These are phyloP conservation scores for Monilinia laxa DNA, from an alignment of 2,329 filamentous ascomycete genomes.

Conservation along the genomic window DNA sequence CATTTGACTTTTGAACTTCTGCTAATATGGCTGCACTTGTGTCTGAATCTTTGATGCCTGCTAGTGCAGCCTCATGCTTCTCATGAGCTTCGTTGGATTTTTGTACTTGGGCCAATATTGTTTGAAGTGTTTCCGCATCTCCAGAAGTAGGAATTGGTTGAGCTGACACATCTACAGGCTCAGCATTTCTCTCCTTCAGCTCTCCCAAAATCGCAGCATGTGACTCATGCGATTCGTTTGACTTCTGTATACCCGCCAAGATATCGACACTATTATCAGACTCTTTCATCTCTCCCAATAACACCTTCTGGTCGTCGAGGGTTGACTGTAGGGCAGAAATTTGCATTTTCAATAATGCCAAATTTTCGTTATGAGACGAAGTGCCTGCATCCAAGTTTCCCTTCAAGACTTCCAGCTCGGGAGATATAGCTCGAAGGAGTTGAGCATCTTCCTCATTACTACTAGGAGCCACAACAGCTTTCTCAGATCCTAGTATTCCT, in stretches of 20 bases:
- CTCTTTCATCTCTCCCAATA: conserved; percentile 32
- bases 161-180: background rate
- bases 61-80: conserved; percentile 25
- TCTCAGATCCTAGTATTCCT: background rate
- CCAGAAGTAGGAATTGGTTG: background rate
- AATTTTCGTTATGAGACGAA: conserved; percentile 26
- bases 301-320: conserved; percentile 30
- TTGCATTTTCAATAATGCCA: conserved; percentile 29
- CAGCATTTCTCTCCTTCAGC: conserved; percentile 24
- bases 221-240: conserved; percentile 34
- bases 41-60: conserved; percentile 24
- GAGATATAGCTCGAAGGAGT: conserved; percentile 32
- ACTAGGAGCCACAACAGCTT: conserved; percentile 18
- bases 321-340: conserved; percentile 29
- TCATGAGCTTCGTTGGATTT: conserved; percentile 24
- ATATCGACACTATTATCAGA: conserved; percentile 29
- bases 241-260: conserved; percentile 34
- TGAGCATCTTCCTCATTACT: conserved; percentile 23
- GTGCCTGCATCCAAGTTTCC: conserved; percentile 28
- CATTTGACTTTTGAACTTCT: conserved; percentile 27
- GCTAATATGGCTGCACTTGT: conserved; percentile 26
- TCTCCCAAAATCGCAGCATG: conserved; percentile 30
- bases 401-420: conserved; percentile 31
- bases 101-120: conserved; percentile 27
- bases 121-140: conserved; percentile 23